These are phyloP conservation scores for Thielaviopsis punctulata DNA, from an alignment of 2,329 filamentous ascomycete genomes.

Conservation along the genomic window DNA sequence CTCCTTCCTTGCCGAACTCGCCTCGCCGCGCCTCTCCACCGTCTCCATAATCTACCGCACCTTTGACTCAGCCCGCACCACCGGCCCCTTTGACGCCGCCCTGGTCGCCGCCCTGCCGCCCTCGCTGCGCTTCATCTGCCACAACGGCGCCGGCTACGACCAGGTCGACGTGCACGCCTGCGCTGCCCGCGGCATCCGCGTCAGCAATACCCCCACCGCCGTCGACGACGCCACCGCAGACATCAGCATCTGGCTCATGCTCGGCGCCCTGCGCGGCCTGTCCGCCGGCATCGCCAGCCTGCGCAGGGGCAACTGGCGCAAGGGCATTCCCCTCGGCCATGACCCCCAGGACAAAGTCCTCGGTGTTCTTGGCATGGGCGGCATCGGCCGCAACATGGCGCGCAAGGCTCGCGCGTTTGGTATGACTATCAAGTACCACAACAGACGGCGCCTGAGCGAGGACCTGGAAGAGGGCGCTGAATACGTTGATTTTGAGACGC, in stretches of 20 bases:
- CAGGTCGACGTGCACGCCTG: conserved; percentile 61
- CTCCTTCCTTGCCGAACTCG: conserved; percentile 53
- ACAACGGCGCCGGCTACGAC: conserved; percentile 70
- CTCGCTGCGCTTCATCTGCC: conserved; percentile 40
- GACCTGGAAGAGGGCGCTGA: conserved; percentile 41
- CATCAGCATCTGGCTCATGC: conserved; percentile 60
- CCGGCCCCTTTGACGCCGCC: conserved; percentile 54
- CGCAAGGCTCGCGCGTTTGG: conserved; percentile 58
- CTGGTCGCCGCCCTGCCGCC: conserved; percentile 40
- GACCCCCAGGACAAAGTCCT: conserved; percentile 65
- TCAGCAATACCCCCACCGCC: conserved; percentile 68
- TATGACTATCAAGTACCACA: conserved; percentile 61
- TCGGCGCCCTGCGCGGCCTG: conserved; percentile 63
- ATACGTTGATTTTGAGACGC: conserved; percentile 57
- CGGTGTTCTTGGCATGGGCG: conserved; percentile 73
- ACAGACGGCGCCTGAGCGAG: conserved; percentile 42
- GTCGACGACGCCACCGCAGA: conserved; percentile 76
- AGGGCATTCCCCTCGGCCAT: conserved; percentile 45
- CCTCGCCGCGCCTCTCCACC: conserved; percentile 46
- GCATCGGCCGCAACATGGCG: conserved; percentile 64
- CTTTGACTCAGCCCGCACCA: conserved; percentile 44
- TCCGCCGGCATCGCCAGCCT: conserved; percentile 47
- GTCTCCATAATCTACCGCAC: conserved; percentile 53
- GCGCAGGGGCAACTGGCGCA: conserved; percentile 51
- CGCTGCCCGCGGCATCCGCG: conserved; percentile 44